Evolutionary conservation across 1,284 basidiomycete species (phyloP).

Genomic region (Cryptococcus hybrid): DNA sequence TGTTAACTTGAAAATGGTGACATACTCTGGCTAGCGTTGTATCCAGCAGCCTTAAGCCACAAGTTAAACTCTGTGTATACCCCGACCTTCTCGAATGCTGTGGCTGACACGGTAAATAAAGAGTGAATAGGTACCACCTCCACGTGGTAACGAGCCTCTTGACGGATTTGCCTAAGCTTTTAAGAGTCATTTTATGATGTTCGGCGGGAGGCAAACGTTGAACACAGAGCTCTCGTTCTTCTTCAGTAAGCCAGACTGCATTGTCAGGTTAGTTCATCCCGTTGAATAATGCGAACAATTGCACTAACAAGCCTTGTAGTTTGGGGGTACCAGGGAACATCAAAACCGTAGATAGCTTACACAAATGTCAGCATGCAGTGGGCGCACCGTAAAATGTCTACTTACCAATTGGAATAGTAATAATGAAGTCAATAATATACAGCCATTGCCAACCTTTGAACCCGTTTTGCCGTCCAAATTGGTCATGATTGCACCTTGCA

Average conservation of each 20-base stretch:
- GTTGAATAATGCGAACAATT: neutral
- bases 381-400: no score
- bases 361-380: no score
- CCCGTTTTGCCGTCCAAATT: slow-evolving; percentile 31
- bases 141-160: slow-evolving; percentile 19
- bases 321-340: slow-evolving; percentile 44
- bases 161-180: slow-evolving; percentile 21
- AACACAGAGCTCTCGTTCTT: slow-evolving; percentile 32
- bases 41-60: slow-evolving; percentile 31
- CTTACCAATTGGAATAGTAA: slow-evolving; percentile 32
- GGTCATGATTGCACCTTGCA: slow-evolving; percentile 40
- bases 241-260: slow-evolving; percentile 36
- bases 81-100: slow-evolving; percentile 35
- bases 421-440: slow-evolving; percentile 39
- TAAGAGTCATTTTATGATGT: slow-evolving; percentile 29
- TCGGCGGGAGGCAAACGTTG: slow-evolving; percentile 24
- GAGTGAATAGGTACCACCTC: slow-evolving; percentile 37
- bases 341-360: slow-evolving; percentile 30
- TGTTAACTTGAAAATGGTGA: neutral
- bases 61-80: slow-evolving; percentile 37
- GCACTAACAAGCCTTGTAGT: slow-evolving; percentile 33
- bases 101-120: slow-evolving; percentile 36
- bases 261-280: neutral
- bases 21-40: slow-evolving; percentile 13
- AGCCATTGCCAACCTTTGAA: slow-evolving; percentile 38